Percentiles rank a stretch among this genome's conserved stretches.
Conservation (phyloP, 2,329 filamentous ascomycete genomes). For the Fusarium sp. region DNA sequence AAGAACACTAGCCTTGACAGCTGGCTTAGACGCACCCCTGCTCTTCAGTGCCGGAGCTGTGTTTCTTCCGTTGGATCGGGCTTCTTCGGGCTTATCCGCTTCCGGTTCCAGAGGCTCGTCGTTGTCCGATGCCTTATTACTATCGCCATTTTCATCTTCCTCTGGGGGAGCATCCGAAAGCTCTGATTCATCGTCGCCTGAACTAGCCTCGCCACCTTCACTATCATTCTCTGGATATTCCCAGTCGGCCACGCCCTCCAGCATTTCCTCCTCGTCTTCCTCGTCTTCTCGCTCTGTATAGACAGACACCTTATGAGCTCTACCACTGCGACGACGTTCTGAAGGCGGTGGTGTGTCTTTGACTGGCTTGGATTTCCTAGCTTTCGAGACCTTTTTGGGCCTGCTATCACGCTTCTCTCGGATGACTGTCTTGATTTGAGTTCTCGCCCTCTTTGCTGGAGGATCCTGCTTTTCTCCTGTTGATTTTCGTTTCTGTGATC, state of each 20-base stretch:
- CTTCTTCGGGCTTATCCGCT: slow-evolving; percentile 30
- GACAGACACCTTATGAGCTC: slow-evolving; percentile 56
- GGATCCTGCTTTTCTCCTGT: slow-evolving; percentile 59
- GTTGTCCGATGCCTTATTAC: slow-evolving; percentile 17
- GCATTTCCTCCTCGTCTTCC: slow-evolving; percentile 69
- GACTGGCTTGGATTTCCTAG: slow-evolving; percentile 42
- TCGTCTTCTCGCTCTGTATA: slow-evolving; percentile 67
- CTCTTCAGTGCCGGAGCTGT: slow-evolving; percentile 28
- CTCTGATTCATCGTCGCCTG: slow-evolving; percentile 32
- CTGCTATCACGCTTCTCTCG: slow-evolving; percentile 49
- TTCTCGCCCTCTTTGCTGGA: slow-evolving; percentile 51
- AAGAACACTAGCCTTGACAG: slow-evolving; percentile 40
- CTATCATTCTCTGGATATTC: slow-evolving; percentile 53
- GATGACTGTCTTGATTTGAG: slow-evolving; percentile 50
- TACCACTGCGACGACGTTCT: slow-evolving; percentile 67
- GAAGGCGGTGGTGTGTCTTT: slow-evolving; percentile 49
- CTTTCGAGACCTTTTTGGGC: slow-evolving; percentile 47
- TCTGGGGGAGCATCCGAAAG: slow-evolving; percentile 36
- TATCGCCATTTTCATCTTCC: slow-evolving; percentile 18
- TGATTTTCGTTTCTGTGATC: slow-evolving; percentile 65
- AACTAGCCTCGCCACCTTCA: slow-evolving; percentile 32
- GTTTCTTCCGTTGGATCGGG: slow-evolving; percentile 42
- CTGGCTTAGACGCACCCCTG: slow-evolving; percentile 37
- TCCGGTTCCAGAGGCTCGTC: slow-evolving; percentile 27
- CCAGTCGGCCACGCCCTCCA: slow-evolving; percentile 68